Percentiles rank a stretch among this genome's conserved stretches.
Conservation (phyloP, 2,329 filamentous ascomycete genomes). For the Septoria linicola region DNA sequence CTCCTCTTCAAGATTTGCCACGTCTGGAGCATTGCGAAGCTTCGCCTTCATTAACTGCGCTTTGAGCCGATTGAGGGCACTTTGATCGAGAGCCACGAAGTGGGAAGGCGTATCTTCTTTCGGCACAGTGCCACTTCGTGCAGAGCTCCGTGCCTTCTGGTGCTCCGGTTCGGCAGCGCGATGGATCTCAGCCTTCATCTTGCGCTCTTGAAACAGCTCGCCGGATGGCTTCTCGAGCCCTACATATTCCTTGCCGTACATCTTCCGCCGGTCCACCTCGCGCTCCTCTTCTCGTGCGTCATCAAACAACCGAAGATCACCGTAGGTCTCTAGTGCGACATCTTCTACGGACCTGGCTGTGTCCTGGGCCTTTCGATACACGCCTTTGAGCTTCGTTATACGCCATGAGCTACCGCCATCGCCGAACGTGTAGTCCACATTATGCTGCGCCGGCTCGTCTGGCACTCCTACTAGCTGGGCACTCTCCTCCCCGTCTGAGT, state of each 20-base stretch:
- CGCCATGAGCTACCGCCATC: slow-evolving; percentile 90
- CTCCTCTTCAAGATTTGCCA: slow-evolving; percentile 72
- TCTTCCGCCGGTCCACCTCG: slow-evolving; percentile 79
- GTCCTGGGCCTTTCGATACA: slow-evolving; percentile 77
- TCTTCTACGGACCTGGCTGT: slow-evolving; percentile 73
- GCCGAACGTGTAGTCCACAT: slow-evolving; percentile 81
- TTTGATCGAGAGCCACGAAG: slow-evolving; percentile 65
- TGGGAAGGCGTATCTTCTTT: slow-evolving; percentile 53
- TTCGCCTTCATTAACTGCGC: slow-evolving; percentile 97
- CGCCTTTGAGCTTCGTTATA: slow-evolving; percentile 88
- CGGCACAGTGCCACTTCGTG: slow-evolving; percentile 59
- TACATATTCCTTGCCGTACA: slow-evolving; percentile 82
- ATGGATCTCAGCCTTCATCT: slow-evolving; percentile 57
- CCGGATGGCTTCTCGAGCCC: slow-evolving; percentile 85
- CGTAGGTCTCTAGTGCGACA: slow-evolving; percentile 78
- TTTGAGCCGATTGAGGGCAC: slow-evolving; percentile 80
- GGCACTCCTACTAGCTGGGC: slow-evolving; percentile 40
- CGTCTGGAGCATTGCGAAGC: slow-evolving; percentile 72
- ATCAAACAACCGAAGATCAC: slow-evolving; percentile 79
- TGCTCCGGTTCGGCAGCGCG: slow-evolving; percentile 36
- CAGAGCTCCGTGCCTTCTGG: slow-evolving; percentile 30
- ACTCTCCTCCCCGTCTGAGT: slow-evolving; percentile 56
- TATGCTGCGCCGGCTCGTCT: slow-evolving; percentile 55
- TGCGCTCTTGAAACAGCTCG: slow-evolving; percentile 78
- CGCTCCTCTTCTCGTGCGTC: slow-evolving; percentile 88